Conservation (phyloP, 208 protist species). For the Wallacemonas sp. region DNA sequence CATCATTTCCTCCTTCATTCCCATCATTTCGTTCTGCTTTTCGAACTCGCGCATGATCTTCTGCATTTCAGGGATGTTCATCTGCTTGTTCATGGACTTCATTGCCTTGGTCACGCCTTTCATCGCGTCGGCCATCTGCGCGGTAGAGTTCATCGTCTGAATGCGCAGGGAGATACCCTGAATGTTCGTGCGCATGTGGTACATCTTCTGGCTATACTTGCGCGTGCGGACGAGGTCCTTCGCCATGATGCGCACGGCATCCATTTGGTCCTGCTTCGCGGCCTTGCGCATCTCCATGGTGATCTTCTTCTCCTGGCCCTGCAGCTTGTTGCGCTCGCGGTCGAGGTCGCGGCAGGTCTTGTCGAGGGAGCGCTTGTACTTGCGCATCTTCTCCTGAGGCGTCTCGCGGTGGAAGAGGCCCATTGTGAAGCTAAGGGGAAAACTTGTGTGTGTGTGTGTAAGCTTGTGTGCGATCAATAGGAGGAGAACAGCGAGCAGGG, state of each 20-base stretch:
- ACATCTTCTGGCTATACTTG: conserved; percentile 95
- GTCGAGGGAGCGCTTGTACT: conserved; percentile 96
- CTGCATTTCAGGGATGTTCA: conserved; percentile 97
- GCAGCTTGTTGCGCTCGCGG: conserved; percentile 93
- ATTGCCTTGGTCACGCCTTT: conserved; percentile 91
- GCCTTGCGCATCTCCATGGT: conserved; percentile 96
- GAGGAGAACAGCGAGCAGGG: neutral
- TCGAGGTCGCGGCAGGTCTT: conserved; percentile 95
- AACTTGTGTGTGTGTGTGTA: conserved; percentile 12
- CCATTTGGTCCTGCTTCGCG: conserved; percentile 96
- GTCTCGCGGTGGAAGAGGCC: conserved; percentile 85
- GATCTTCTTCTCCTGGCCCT: conserved; percentile 95
- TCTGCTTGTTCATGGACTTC: conserved; percentile 95
- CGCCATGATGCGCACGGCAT: conserved; percentile 96
- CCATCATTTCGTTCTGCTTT: conserved; percentile 97
- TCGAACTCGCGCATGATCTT: conserved; percentile 98
- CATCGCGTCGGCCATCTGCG: conserved; percentile 90
- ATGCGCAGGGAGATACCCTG: conserved; percentile 95
- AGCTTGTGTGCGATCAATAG: conserved; percentile 1
- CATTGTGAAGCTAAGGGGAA: conserved; percentile 20
- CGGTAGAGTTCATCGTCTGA: conserved; percentile 92
- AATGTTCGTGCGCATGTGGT: conserved; percentile 97
- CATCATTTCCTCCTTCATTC: conserved; percentile 99
- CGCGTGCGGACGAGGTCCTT: conserved; percentile 97
- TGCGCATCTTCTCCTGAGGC: conserved; percentile 93